Conservation (phyloP, 2,329 filamentous ascomycete species). For the Purpureocillium lavendulum region DNA sequence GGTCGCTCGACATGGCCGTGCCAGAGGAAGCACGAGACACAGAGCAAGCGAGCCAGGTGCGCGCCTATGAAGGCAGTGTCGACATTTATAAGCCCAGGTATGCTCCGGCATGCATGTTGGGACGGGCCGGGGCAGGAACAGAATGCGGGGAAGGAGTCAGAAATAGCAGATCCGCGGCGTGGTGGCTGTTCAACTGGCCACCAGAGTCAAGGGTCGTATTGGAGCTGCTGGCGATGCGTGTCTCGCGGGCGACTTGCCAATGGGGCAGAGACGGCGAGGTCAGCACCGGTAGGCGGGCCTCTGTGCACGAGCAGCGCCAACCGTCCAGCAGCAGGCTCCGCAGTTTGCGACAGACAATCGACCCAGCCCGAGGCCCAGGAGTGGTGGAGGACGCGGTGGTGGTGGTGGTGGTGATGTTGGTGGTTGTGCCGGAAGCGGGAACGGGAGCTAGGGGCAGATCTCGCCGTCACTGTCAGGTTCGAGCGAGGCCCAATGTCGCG, state of each 20-base stretch:
- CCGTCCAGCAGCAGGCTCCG: too few species aligned
- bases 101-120: constrained; percentile 25
- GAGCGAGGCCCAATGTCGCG: constrained; percentile 2
- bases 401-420: background rate
- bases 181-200: constrained; percentile 1
- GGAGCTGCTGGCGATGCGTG: constrained; percentile 3
- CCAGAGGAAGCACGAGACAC: constrained; percentile 13
- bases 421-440: constrained; percentile 2
- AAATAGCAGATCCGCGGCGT: constrained; percentile 5
- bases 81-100: constrained; percentile 28
- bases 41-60: constrained; percentile 12
- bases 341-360: background rate
- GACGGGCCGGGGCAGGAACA: constrained; percentile 16
- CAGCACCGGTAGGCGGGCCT: background rate
- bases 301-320: background rate
- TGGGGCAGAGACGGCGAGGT: background rate
- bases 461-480: constrained; percentile 5
- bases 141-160: constrained; percentile 9
- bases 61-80: constrained; percentile 20
- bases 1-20: constrained; percentile 15
- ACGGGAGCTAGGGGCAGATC: constrained; percentile 5
- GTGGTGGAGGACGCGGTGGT: background rate
- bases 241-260: constrained; percentile 2
- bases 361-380: background rate
- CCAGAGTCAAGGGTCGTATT: constrained; percentile 2